These are phyloP conservation scores for Saturnispora bothae DNA, from an alignment of 805 yeast genomes.

Conservation along the genomic window DNA sequence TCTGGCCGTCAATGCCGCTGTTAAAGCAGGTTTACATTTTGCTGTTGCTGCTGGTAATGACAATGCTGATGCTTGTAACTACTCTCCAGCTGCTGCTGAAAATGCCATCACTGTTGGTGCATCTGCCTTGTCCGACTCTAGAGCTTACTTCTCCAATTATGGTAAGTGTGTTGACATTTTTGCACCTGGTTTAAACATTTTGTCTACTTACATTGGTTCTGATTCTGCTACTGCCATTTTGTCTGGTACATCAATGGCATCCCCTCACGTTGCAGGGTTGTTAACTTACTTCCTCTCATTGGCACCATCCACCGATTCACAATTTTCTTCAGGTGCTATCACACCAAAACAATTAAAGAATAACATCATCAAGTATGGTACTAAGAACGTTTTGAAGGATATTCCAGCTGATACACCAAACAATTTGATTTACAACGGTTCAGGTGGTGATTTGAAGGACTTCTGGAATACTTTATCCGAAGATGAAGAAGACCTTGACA, in stretches of 20 bases:
- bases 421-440: conserved; percentile 71
- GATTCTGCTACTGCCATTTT: conserved; percentile 66
- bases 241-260: conserved; percentile 97
- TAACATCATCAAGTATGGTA: conserved; percentile 59
- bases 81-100: conserved; percentile 83
- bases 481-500: conserved; percentile 15
- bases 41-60: conserved; percentile 98
- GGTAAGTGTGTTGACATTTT: conserved; percentile 94
- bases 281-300: conserved; percentile 80
- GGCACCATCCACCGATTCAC: conserved; percentile 65
- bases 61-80: conserved; percentile 83
- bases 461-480: conserved; percentile 39
- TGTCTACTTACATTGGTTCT: conserved; percentile 77
- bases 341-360: conserved; percentile 70
- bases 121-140: conserved; percentile 72
- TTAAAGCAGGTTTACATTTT: conserved; percentile 77
- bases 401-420: conserved; percentile 71
- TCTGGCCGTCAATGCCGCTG: conserved; percentile 82
- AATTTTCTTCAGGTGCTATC: conserved; percentile 46
- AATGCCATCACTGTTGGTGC: conserved; percentile 93
- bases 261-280: conserved; percentile 92
- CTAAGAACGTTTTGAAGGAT: conserved; percentile 47
- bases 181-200: conserved; percentile 89
- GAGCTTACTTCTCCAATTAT: conserved; percentile 92
- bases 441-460: conserved; percentile 55